These are phyloP conservation scores for Lepidium sativum DNA, from an alignment of 345 rosid species.

Conservation along the genomic window DNA sequence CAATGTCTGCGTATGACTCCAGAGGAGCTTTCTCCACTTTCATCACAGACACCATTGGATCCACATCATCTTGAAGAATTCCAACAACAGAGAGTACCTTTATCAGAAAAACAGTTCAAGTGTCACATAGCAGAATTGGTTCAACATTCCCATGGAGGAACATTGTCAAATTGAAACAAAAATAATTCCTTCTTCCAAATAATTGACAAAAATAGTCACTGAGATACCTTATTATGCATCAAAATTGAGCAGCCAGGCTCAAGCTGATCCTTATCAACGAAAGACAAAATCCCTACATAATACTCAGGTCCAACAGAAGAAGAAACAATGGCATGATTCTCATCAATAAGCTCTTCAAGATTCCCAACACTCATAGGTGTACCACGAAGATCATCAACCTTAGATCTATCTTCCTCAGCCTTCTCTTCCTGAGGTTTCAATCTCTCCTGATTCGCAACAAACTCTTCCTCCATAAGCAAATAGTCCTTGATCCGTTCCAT, in stretches of 20 bases:
- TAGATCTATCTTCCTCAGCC: constrained; percentile 89
- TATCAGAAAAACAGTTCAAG: not conserved
- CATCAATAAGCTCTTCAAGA: constrained; percentile 89
- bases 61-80: constrained; percentile 93
- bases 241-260: constrained; percentile 95
- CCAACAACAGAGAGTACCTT: constrained; percentile 97
- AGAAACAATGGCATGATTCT: constrained; percentile 92
- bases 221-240: constrained; percentile 85
- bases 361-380: constrained; percentile 96
- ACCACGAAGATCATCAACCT: constrained; percentile 86
- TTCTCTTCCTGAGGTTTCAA: constrained; percentile 94
- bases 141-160: not conserved
- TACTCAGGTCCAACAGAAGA: constrained; percentile 95
- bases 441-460: constrained; percentile 82
- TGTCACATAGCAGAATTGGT: not conserved
- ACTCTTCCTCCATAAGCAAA: constrained; percentile 90
- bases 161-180: not conserved
- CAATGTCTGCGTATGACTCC: constrained; percentile 97
- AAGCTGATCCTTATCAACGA: constrained; percentile 93
- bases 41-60: constrained; percentile 99
- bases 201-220: not conserved
- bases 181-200: not conserved
- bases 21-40: constrained; percentile 96
- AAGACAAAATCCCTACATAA: constrained; percentile 80
- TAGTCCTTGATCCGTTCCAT: constrained; percentile 84